These are phyloP conservation scores for Takakia lepidozioides DNA, from an alignment of 225 moss, liverwort and hornwort species.

Conservation along the genomic window DNA sequence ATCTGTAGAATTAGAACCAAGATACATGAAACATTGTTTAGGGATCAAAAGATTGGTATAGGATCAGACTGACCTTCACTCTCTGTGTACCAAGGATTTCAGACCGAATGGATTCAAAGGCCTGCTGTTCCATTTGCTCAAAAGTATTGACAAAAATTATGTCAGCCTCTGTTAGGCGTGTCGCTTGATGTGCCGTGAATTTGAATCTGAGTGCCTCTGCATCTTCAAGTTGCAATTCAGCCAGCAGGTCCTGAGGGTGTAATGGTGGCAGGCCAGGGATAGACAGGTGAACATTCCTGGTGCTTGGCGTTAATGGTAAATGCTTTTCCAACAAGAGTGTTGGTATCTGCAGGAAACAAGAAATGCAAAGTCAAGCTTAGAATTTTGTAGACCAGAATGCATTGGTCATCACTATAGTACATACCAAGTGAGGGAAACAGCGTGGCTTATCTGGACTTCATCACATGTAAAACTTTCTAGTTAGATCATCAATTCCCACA, in stretches of 20 bases:
- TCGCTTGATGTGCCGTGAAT: constrained; percentile 13
- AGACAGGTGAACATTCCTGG: constrained; percentile 5
- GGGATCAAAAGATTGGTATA: no score
- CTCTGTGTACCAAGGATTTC: not conserved
- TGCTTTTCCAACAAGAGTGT: constrained; percentile 15
- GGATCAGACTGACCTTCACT: constrained; percentile 3
- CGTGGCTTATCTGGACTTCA: no score
- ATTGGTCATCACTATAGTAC: no score
- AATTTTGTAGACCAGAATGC: no score
- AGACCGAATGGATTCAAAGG: constrained; percentile 12
- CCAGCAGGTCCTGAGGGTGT: constrained; percentile 7
- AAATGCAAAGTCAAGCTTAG: no score
- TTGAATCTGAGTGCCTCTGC: constrained; percentile 5
- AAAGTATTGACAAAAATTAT: constrained; percentile 31
- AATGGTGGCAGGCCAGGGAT: constrained; percentile 23
- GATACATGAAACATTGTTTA: no score
- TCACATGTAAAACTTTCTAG: no score
- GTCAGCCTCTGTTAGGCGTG: constrained; percentile 11
- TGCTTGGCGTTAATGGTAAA: constrained; percentile 25
- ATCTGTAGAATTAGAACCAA: no score
- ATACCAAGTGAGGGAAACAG: no score
- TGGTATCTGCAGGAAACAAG: constrained; percentile 23
- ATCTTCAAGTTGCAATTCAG: constrained; percentile 3
- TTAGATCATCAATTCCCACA: no score
- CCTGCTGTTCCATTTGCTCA: constrained; percentile 19